Evolutionary conservation across 2,329 filamentous ascomycete species (phyloP), one percentile per base, ranked within the genome.

Genomic region (Mycosphaerella arachidis): DNA sequence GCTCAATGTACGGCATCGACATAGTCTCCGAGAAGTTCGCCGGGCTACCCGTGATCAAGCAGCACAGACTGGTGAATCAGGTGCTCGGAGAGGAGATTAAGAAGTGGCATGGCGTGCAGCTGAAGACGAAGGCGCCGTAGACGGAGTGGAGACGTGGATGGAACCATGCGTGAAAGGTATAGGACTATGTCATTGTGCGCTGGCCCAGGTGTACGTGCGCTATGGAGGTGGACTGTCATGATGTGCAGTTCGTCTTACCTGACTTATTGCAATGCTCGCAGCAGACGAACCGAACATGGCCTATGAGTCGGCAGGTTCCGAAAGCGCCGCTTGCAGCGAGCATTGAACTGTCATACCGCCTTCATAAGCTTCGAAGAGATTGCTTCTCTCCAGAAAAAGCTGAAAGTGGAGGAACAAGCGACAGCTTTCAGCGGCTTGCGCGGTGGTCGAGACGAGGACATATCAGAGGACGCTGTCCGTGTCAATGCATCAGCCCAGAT

Each of bases 1-100:
- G 90, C 9, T 90, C 86, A 71, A 94, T 94, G 91, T 94, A 94
- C 77, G 88, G 86, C 58, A 88, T 95, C 66, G 87, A 92, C 69
- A 86, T 94, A 65, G 82, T 86, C 52, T 90, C 88, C 7, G 81
- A 85, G 51, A 82, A 80, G 68, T 95, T 95, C 75, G 81, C 81
- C 56, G 91, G 90, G 51, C 74, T 86, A 67, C 82, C 80, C 53
- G 86, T 92, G 73, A 83, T 95, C 62, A 90, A 90, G 80, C 90
- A 94, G 78, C 90, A 94, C 76, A 82, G 89, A 61, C 81, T 93
- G 76, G 90, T 95, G 54, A 93, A 93, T 71, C 78, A 84, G 20
- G 83, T 88, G 18, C 78, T 95, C 31, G 86, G 84, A 4, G 89
- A 92, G 55, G 81, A 91, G 74, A 86, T 94, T 69, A 90, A 90